A percentile compares a stretch with the other conserved stretches of the same genome.
Evolutionary conservation across 2,329 filamentous ascomycete species (phyloP).

Genomic region (Coleophoma cylindrospora): DNA sequence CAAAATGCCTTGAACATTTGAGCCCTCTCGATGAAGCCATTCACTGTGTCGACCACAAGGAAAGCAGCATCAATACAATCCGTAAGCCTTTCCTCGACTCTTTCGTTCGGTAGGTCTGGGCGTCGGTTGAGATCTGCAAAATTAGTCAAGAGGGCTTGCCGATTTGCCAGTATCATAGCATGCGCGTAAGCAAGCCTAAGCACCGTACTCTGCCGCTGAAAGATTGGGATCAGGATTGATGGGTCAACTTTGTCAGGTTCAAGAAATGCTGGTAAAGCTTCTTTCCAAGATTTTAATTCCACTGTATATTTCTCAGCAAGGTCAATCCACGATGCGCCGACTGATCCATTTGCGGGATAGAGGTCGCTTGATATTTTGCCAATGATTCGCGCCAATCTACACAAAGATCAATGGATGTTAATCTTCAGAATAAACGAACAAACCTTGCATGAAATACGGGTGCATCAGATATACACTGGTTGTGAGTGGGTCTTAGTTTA

Average conservation of each 20-base stretch:
- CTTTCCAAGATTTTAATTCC: conserved; percentile 34
- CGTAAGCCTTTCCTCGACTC: conserved; percentile 27
- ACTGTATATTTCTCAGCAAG: conserved; percentile 32
- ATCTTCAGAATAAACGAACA: background rate
- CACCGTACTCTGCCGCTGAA: conserved; percentile 44
- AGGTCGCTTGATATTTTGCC: conserved; percentile 33
- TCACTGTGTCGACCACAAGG: conserved; percentile 36
- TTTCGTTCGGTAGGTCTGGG: conserved; percentile 12
- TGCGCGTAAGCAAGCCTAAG: conserved; percentile 50
- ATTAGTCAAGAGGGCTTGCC: conserved; percentile 44
- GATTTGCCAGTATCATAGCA: conserved; percentile 49
- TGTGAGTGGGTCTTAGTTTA: background rate
- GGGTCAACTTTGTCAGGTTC: conserved; percentile 29
- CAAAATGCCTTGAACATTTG: conserved; percentile 25
- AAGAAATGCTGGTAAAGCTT: conserved; percentile 30
- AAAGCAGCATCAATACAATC: conserved; percentile 43
- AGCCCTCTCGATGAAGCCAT: conserved; percentile 32
- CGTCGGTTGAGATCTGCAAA: conserved; percentile 29
- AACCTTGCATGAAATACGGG: conserved; percentile 34
- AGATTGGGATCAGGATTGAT: conserved; percentile 38
- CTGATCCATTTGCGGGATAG: conserved; percentile 28
- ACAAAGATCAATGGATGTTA: too few species aligned
- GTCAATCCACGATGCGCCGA: conserved; percentile 30
- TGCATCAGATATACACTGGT: conserved; percentile 17
- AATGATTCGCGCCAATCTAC: conserved; percentile 33